These are phyloP conservation scores for Salvia sclarea DNA, from an alignment of 305 asterid species.

Conservation along the genomic window DNA sequence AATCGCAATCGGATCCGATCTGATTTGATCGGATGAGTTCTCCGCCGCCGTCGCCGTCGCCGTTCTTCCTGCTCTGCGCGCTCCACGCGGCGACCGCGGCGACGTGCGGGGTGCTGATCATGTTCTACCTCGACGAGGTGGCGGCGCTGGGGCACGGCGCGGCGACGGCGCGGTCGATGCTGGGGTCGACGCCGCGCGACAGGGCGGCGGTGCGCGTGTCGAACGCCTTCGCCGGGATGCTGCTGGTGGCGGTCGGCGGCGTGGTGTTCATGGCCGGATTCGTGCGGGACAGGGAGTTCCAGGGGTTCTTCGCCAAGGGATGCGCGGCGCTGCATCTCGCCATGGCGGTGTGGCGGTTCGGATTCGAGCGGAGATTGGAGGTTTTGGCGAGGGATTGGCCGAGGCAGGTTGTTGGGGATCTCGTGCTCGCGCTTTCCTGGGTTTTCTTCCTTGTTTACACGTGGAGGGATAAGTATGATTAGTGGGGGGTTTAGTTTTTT, in stretches of 20 bases:
- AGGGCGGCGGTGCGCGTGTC: constrained; percentile 50
- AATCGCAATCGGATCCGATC: not conserved
- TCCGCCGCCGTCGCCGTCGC: constrained; percentile 41
- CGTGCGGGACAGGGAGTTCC: constrained; percentile 65
- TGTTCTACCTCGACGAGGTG: constrained; percentile 59
- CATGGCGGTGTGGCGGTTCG: constrained; percentile 68
- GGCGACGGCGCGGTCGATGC: constrained; percentile 51
- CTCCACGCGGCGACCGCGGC: constrained; percentile 53
- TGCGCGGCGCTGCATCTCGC: constrained; percentile 50
- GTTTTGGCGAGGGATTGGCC: constrained; percentile 70
- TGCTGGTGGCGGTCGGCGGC: constrained; percentile 54
- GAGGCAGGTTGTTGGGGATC: constrained; percentile 59
- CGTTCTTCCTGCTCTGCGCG: constrained; percentile 53
- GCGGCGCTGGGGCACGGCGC: constrained; percentile 57
- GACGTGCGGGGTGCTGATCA: constrained; percentile 51
- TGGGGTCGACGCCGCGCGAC: constrained; percentile 67
- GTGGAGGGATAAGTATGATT: constrained; percentile 75
- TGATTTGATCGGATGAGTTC: constrained; percentile 41
- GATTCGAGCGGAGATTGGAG: constrained; percentile 64
- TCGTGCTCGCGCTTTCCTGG: constrained; percentile 66
- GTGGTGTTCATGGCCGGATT: constrained; percentile 67
- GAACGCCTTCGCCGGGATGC: constrained; percentile 67
- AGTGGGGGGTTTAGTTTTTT: too few species aligned
- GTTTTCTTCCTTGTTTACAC: constrained; percentile 55
- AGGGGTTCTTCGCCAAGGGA: constrained; percentile 62